phyloP scores from a whole-genome alignment of 1,284 basidiomycete species.

The Melampsora americana region DNA sequence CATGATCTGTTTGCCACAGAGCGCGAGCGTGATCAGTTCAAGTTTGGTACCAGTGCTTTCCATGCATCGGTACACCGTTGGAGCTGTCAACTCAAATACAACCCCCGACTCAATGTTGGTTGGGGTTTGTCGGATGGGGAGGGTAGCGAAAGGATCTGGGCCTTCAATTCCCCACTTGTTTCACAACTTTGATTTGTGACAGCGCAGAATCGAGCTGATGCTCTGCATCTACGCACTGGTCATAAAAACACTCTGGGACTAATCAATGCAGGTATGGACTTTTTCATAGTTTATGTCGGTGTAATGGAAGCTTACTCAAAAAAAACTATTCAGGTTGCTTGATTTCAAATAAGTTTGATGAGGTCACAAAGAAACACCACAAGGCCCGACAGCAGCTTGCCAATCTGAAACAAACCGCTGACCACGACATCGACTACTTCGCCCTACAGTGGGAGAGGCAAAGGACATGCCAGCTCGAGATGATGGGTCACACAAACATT shows the following conservation, averaged over 20 bases:
- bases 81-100: constrained; percentile 9
- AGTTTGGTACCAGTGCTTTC: constrained; percentile 12
- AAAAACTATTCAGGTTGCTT: too few species aligned
- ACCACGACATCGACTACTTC: neutral
- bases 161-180: neutral
- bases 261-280: too few species aligned
- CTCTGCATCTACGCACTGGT: too few species aligned
- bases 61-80: constrained; percentile 14
- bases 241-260: too few species aligned
- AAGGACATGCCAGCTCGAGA: neutral
- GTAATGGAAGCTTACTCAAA: too few species aligned
- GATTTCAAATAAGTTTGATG: too few species aligned
- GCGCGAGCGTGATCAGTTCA: neutral
- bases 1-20: neutral
- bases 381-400: too few species aligned
- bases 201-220: too few species aligned
- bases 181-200: too few species aligned
- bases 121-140: neutral
- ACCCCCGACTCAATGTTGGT: neutral
- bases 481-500: neutral
- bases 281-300: too few species aligned
- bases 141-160: too few species aligned
- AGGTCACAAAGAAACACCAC: too few species aligned
- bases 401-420: neutral
- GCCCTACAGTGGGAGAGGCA: neutral